Evolutionary conservation across 208 protist species (phyloP).

Genomic region (Acanthamoeba sp.): DNA sequence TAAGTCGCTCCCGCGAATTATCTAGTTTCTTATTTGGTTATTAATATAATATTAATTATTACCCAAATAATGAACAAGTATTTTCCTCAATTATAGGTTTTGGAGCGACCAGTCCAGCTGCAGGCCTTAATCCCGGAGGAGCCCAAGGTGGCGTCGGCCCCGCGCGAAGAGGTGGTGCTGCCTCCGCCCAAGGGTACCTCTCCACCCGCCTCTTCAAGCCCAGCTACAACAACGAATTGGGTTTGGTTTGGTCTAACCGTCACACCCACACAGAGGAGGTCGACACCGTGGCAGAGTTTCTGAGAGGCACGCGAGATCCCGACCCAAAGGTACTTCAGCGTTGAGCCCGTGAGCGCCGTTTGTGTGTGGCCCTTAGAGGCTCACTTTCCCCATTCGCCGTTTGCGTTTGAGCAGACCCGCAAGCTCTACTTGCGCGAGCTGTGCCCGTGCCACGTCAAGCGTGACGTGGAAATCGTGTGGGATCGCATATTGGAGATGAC

Average conservation of each 20-base stretch:
- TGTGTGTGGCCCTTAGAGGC: neutral
- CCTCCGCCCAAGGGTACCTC: conserved; percentile 7
- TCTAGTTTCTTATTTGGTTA: neutral
- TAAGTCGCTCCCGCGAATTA: no score
- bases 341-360: no score
- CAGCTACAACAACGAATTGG: neutral
- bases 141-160: neutral
- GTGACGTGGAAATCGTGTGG: conserved; percentile 73
- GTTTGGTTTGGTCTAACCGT: neutral
- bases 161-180: conserved; percentile 23
- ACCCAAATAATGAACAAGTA: neutral
- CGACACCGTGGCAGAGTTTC: conserved; percentile 16
- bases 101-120: conserved; percentile 5
- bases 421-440: conserved; percentile 70
- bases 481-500: conserved; percentile 78
- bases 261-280: neutral
- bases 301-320: neutral
- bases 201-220: neutral
- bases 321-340: neutral
- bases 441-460: conserved; percentile 81
- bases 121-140: neutral
- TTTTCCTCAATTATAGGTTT: neutral
- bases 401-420: neutral
- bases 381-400: neutral
- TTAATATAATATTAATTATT: neutral